Conservation (phyloP, 768 basidiomycete species). For the Gymnopilus junonius region DNA sequence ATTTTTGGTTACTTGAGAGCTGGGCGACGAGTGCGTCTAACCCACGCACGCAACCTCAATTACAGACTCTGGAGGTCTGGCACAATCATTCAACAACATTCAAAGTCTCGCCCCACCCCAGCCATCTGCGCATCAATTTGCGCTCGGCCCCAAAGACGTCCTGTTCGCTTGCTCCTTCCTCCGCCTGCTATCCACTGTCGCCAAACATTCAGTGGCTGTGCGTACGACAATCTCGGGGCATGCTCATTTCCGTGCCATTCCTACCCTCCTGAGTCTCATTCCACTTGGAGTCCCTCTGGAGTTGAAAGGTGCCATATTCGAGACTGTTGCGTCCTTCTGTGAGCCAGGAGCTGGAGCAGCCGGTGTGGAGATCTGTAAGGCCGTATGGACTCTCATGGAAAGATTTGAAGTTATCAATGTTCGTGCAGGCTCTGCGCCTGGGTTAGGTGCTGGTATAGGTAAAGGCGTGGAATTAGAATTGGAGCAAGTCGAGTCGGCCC, state of each 20-base stretch:
- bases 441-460: conserved; percentile 52
- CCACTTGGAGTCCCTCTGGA: conserved; percentile 87
- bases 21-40: conserved; percentile 66
- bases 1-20: conserved; percentile 77
- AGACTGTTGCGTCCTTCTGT: conserved; percentile 82
- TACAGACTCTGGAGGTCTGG: conserved; percentile 42
- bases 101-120: conserved; percentile 43
- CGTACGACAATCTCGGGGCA: conserved; percentile 79
- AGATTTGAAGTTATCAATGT: conserved; percentile 83
- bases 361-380: conserved; percentile 81
- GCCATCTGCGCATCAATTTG: conserved; percentile 49
- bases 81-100: conserved; percentile 31
- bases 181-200: conserved; percentile 76
- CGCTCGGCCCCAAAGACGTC: conserved; percentile 71
- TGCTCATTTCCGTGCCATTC: conserved; percentile 80
- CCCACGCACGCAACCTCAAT: conserved; percentile 47
- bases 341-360: conserved; percentile 73
- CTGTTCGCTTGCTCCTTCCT: conserved; percentile 82
- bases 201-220: conserved; percentile 74
- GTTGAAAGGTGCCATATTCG: conserved; percentile 84
- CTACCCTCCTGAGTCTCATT: conserved; percentile 77
- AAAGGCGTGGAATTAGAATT: conserved; percentile 88
- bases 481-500: conserved; percentile 82
- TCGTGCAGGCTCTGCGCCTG: conserved; percentile 40
- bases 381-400: conserved; percentile 87